phyloP scores from a whole-genome alignment of 352 stramenopile genomes.

The Blastocystis sp. region DNA sequence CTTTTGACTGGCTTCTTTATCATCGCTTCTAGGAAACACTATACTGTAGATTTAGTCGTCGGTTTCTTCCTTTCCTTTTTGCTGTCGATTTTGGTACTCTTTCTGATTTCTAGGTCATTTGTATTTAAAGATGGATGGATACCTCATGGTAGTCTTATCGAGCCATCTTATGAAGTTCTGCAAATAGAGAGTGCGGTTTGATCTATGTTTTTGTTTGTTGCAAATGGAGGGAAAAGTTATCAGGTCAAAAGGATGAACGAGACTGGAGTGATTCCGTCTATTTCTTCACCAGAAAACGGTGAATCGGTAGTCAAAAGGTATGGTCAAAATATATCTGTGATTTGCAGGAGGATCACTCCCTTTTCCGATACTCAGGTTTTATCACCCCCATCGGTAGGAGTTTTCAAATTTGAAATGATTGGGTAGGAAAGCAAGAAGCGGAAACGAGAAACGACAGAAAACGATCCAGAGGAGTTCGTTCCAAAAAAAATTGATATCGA shows the following conservation, averaged over 20 bases:
- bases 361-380: slow-evolving; percentile 10
- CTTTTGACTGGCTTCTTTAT: slow-evolving; percentile 34
- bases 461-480: neutral
- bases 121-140: slow-evolving; percentile 19
- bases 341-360: neutral
- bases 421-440: neutral
- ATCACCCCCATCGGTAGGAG: neutral
- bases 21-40: slow-evolving; percentile 53
- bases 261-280: neutral
- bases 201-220: neutral
- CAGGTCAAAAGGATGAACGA: slow-evolving; percentile 12
- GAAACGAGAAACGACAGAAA: neutral
- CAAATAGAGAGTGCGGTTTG: neutral
- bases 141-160: neutral
- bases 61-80: slow-evolving; percentile 25
- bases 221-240: slow-evolving; percentile 20
- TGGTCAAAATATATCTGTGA: neutral
- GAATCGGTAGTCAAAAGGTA: neutral
- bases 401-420: neutral
- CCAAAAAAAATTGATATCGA: slow-evolving; percentile 46
- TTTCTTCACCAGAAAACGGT: neutral
- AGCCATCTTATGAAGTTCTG: neutral
- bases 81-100: neutral
- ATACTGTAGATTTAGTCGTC: slow-evolving; percentile 42
- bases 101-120: neutral